Percentiles rank a stretch among this genome's conserved stretches.
These are phyloP conservation scores for Astrephomene gubernaculifera DNA, from an alignment of 139 green algal genomes.

Conservation along the genomic window DNA sequence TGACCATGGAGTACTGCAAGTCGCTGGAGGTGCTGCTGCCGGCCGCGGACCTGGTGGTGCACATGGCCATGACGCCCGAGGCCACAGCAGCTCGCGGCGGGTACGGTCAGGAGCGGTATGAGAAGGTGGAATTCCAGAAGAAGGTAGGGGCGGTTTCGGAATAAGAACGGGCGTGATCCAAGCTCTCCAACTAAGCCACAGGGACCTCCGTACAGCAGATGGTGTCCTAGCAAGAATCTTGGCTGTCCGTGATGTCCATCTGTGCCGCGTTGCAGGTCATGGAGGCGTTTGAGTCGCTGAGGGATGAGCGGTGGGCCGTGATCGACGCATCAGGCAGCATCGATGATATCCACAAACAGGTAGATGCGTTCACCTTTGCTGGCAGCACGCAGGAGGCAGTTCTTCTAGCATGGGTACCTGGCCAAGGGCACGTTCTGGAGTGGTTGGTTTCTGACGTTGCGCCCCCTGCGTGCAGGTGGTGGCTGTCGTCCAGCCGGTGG, in stretches of 20 bases:
- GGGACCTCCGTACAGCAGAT: too few species aligned
- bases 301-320: conserved; percentile 38
- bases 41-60: conserved; percentile 90
- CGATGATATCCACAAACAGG: conserved; percentile 40
- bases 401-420: too few species aligned
- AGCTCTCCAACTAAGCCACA: too few species aligned
- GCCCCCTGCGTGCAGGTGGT: conserved; percentile 10
- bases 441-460: too few species aligned
- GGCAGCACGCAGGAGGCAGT: too few species aligned
- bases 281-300: conserved; percentile 20
- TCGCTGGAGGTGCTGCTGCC: conserved; percentile 77
- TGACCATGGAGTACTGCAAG: conserved; percentile 1
- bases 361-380: too few species aligned
- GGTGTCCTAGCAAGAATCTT: too few species aligned
- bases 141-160: conserved; percentile 52
- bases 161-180: too few species aligned
- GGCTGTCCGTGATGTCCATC: too few species aligned
- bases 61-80: conserved; percentile 78
- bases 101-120: conserved; percentile 94
- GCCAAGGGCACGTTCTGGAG: too few species aligned
- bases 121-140: conserved; percentile 80
- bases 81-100: conserved; percentile 77
- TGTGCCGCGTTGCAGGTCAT: conserved; percentile 18
- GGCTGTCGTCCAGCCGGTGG: conserved; percentile 1
- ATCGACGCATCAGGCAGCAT: conserved; percentile 46